Evolutionary conservation across 2,329 filamentous ascomycete genomes (phyloP), one percentile per base, ranked within the genome.

Genomic region (Myriangium duriaei): DNA sequence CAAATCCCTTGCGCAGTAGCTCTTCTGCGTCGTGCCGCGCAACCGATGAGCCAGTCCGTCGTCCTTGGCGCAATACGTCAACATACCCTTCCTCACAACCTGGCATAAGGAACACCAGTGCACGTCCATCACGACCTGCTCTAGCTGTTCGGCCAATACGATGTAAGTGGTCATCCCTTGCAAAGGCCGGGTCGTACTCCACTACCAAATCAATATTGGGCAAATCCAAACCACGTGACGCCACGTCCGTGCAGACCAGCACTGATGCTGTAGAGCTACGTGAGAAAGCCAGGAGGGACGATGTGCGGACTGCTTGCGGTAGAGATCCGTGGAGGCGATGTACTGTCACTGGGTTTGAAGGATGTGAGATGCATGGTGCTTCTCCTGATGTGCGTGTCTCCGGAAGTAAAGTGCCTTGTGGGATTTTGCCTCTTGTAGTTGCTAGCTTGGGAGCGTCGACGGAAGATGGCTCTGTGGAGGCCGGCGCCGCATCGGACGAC

Each of bases 171-270:
- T 98, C 91, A 43, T 87, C 82, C 15, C 85, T 78, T 54, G 81
- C 85, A 61, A 96, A 96, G 2, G 91, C 84, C 0, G 91, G 87
- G 54, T 98, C 91, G 55, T 94, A 96, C 58, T 98, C 91, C 40
- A 98, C 74, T 34, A 98, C 86, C 13, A 95, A 70, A 56, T 98
- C 91, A 36, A 98, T 84, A 35, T 91, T 88, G 1, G 88, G 88
- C 11, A 98, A 74, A 66, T 98, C 91, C 30, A 98, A 76, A 64
- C 91, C 91, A 54, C 91, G 84, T 13, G 91, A 91, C 10, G 91
- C 85, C 35, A 98, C 91, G 53, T 98, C 91, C 1, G 91, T 98
- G 49, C 87, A 93, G 46, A 98, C 74, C 11, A 98, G 72, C 3
- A 98, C 75, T 1, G 81, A 79, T 0, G 88, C 80, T 13, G 82